Evolutionary conservation across 1,284 basidiomycete genomes (phyloP), one percentile per base, ranked within the genome.

Genomic region (Ganoderma boninense): DNA sequence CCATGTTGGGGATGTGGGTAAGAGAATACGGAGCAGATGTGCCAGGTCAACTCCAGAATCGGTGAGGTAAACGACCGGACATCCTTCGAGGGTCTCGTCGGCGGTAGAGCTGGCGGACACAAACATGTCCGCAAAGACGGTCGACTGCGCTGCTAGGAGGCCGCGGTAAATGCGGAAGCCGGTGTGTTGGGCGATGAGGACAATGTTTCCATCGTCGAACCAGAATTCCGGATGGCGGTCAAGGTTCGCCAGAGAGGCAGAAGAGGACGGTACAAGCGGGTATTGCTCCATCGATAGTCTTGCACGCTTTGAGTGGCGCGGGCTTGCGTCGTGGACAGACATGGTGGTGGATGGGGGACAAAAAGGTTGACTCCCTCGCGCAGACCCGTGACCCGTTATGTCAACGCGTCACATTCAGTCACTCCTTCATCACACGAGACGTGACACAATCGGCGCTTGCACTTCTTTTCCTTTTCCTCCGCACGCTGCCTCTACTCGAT

Each of bases 81-180:
- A 76, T 16, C 65, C 71, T 3, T 74, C 68, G 20, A 72, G 26
- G 0, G 32, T 49, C 46, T 63, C 57, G 40, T 68, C 59, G 18
- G 65, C 42, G 1, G 46, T 14, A 1, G 75, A 70, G n/a, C 60
- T 71, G 13, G 74, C 67, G 3, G 74, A 32, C 1, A 63, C 43
- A 38, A 78, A 74, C 60, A 78, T 62, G 38, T 74, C 73, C 1
- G 59, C 54, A 29, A 77, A 76, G 1, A 76, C 65, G 4, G 59
- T 14, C 1, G 76, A 78, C 1, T 75, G 70, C 3, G 35, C 49
- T 0, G 74, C 73, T 4, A 78, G 71, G 13, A 77, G 16, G 1
- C 69, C 71, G 10, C 57, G 46, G 57, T 73, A 71, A 6, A 78
- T 68, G 8, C 71, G 70, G 59, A 75, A 77, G 6, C 60, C 72